phyloP scores from a whole-genome alignment of 169 alveolate genomes.

The Cryptosporidium xiaoi region DNA sequence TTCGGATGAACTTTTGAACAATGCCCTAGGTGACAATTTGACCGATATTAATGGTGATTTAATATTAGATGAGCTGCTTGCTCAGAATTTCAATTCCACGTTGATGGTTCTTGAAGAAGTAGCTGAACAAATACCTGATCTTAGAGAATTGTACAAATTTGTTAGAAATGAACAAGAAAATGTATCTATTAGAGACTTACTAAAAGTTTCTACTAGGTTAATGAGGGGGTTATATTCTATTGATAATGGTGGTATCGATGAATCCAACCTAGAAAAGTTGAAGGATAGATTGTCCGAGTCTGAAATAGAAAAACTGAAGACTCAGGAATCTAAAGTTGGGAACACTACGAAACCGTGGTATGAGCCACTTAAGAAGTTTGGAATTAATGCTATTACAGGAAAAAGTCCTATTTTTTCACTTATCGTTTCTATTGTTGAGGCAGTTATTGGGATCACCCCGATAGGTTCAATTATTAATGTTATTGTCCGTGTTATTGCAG shows the following conservation, averaged over 20 bases:
- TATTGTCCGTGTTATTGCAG: slow-evolving; percentile 63
- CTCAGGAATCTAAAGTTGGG: neutral
- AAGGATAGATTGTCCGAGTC: slow-evolving; percentile 16
- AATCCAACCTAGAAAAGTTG: slow-evolving; percentile 5
- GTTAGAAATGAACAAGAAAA: slow-evolving; percentile 4
- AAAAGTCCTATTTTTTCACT: slow-evolving; percentile 41
- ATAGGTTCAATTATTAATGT: slow-evolving; percentile 31
- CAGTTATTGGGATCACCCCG: slow-evolving; percentile 38
- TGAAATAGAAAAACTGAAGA: slow-evolving; percentile 33
- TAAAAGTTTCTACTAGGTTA: slow-evolving; percentile 20
- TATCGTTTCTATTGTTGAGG: slow-evolving; percentile 38
- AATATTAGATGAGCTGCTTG: slow-evolving; percentile 14
- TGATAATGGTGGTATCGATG: neutral
- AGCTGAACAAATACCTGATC: slow-evolving; percentile 18
- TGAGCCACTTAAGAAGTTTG: slow-evolving; percentile 30
- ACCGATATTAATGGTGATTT: neutral
- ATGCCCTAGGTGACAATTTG: slow-evolving; percentile 7
- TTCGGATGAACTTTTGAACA: slow-evolving; percentile 1
- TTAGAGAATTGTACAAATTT: slow-evolving; percentile 34
- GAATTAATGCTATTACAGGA: slow-evolving; percentile 2
- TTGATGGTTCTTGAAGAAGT: slow-evolving; percentile 31
- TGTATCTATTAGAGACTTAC: slow-evolving; percentile 36
- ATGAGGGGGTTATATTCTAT: slow-evolving; percentile 16
- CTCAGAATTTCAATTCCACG: slow-evolving; percentile 19
- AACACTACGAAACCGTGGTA: slow-evolving; percentile 48